Evolutionary conservation across 2,329 filamentous ascomycete genomes (phyloP).

Genomic region (Lecanosticta acicola): DNA sequence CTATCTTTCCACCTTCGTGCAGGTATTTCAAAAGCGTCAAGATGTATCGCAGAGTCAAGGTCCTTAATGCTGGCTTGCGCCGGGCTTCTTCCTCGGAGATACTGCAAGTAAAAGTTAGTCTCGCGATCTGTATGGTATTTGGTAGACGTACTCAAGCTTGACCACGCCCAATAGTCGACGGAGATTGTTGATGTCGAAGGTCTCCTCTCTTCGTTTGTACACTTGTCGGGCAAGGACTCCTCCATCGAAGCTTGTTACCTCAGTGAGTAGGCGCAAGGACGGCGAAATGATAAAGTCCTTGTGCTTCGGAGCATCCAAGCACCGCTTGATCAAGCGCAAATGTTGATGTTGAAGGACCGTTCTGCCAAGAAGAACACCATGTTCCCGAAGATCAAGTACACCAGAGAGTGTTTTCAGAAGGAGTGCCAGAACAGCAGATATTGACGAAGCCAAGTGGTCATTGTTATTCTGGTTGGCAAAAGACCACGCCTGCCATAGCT

Average conservation of each 20-base stretch:
- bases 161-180: conserved; percentile 74
- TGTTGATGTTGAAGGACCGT: conserved; percentile 76
- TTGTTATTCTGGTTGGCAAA: conserved; percentile 75
- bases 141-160: conserved; percentile 39
- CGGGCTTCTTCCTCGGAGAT: conserved; percentile 51
- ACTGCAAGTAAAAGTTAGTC: conserved; percentile 4
- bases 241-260: conserved; percentile 80
- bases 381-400: conserved; percentile 65
- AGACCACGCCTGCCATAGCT: conserved; percentile 83
- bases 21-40: conserved; percentile 74
- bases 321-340: conserved; percentile 71
- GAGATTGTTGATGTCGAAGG: conserved; percentile 64
- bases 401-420: conserved; percentile 72
- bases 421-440: conserved; percentile 74
- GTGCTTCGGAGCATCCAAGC: conserved; percentile 70
- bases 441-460: conserved; percentile 72
- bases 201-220: conserved; percentile 67
- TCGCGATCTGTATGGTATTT: too few relatives aligned
- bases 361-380: conserved; percentile 73
- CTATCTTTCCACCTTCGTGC: conserved; percentile 68
- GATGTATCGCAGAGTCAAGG: conserved; percentile 76
- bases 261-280: conserved; percentile 75
- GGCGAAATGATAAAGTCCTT: conserved; percentile 89
- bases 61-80: conserved; percentile 71
- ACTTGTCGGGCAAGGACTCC: conserved; percentile 72